phyloP scores from a whole-genome alignment of 2,329 filamentous ascomycete genomes.

The Aspergillus quadricinctus region DNA sequence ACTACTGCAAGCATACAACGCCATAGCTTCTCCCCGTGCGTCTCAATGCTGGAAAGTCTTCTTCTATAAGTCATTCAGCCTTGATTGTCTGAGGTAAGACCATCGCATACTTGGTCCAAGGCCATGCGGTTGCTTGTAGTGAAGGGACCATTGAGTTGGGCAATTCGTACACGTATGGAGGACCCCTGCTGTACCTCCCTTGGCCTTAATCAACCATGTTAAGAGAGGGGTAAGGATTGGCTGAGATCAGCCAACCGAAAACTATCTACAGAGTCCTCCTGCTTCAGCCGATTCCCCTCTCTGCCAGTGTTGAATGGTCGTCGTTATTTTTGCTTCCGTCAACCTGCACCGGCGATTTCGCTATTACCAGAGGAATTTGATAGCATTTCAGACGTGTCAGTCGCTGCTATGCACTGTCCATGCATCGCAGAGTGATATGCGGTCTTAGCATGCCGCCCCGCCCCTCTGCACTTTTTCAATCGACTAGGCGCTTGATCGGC shows the following conservation, averaged over 20 bases:
- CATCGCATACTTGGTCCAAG: neutral
- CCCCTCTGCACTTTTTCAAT: neutral
- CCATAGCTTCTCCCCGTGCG: neutral
- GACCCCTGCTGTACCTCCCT: neutral
- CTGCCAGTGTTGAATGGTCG: neutral
- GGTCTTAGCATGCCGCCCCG: neutral
- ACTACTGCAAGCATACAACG: neutral
- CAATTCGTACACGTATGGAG: neutral
- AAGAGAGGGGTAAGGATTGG: neutral
- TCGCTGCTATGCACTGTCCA: neutral
- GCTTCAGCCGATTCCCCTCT: neutral
- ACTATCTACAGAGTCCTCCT: neutral
- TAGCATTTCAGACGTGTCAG: neutral
- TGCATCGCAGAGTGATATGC: neutral
- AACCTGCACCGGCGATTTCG: neutral
- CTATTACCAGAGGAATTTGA: neutral
- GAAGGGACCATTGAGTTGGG: neutral
- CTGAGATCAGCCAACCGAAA: neutral
- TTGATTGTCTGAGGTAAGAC: neutral
- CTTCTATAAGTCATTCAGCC: neutral
- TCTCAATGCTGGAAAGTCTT: neutral
- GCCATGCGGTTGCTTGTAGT: neutral
- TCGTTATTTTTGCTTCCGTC: neutral
- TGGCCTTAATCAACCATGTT: neutral
- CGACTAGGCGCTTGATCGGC: neutral